Evolutionary conservation across 2,329 filamentous ascomycete species (phyloP).

Genomic region (Chaetothyriales sp.): DNA sequence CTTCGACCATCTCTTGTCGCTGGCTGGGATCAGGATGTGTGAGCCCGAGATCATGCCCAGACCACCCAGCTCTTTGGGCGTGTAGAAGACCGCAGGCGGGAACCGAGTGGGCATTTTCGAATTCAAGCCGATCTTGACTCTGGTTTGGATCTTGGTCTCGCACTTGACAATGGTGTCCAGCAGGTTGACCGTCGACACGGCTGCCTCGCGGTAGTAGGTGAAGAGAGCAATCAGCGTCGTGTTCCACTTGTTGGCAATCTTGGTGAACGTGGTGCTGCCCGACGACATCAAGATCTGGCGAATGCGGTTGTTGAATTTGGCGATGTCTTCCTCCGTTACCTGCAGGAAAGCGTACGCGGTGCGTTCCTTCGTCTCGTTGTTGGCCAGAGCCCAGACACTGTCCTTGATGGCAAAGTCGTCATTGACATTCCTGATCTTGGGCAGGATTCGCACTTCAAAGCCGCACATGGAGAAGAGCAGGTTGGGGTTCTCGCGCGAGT

Average conservation of each 20-base stretch:
- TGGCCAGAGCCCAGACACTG: slow-evolving; percentile 92
- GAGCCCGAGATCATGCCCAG: slow-evolving; percentile 98
- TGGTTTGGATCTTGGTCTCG: slow-evolving; percentile 97
- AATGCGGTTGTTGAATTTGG: slow-evolving; percentile 98
- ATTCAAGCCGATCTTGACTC: slow-evolving; percentile 96
- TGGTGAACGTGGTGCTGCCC: slow-evolving; percentile 97
- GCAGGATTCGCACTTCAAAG: slow-evolving; percentile 90
- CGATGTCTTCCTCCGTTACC: slow-evolving; percentile 93
- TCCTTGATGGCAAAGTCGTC: slow-evolving; percentile 97
- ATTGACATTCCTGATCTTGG: slow-evolving; percentile 86
- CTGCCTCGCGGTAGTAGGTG: slow-evolving; percentile 95
- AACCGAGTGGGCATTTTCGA: slow-evolving; percentile 99
- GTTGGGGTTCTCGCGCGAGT: slow-evolving; percentile 95
- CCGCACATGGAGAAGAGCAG: slow-evolving; percentile 94
- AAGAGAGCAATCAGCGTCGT: slow-evolving; percentile 92
- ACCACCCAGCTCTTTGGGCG: slow-evolving; percentile 91
- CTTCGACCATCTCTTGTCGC: slow-evolving; percentile 95
- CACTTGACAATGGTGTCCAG: slow-evolving; percentile 98
- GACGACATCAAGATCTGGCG: slow-evolving; percentile 98
- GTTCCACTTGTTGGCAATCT: slow-evolving; percentile 99
- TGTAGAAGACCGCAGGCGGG: slow-evolving; percentile 96
- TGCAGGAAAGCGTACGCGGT: slow-evolving; percentile 96
- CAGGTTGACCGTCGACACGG: slow-evolving; percentile 83
- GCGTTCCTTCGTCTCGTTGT: slow-evolving; percentile 91
- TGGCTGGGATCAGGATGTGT: slow-evolving; percentile 91